These are phyloP conservation scores for Colletotrichum sidae DNA, from an alignment of 2,329 filamentous ascomycete species.

Conservation along the genomic window DNA sequence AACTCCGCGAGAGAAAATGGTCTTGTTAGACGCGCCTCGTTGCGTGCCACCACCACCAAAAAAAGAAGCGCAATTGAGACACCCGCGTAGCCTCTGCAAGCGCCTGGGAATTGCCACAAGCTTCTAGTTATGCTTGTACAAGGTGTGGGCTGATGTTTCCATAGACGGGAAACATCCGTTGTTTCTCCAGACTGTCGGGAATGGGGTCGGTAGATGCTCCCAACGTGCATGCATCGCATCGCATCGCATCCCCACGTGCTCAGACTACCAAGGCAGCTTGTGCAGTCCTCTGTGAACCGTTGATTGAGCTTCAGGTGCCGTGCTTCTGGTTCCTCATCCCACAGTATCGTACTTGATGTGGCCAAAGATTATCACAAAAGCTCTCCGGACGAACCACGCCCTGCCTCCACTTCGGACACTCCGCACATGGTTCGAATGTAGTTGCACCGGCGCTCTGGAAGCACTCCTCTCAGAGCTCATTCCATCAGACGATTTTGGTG, in stretches of 20 bases:
- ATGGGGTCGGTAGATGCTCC: background rate
- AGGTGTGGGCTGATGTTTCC: conserved; percentile 30
- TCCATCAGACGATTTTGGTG: background rate
- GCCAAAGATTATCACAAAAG: background rate
- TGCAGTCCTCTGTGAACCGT: background rate
- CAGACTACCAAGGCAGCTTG: conserved; percentile 6
- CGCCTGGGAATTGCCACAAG: conserved; percentile 4
- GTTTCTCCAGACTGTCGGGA: conserved; percentile 27
- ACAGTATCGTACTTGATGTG: conserved; percentile 12
- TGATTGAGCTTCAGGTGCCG: background rate
- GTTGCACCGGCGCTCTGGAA: conserved; percentile 22
- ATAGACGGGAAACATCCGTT: conserved; percentile 13
- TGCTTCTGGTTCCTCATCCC: background rate
- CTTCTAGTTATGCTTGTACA: conserved; percentile 5
- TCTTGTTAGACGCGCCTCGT: conserved; percentile 15
- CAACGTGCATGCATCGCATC: conserved; percentile 2
- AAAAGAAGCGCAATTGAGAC: conserved; percentile 18
- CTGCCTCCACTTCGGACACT: conserved; percentile 8
- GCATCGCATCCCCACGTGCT: conserved; percentile 17
- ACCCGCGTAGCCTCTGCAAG: conserved; percentile 11
- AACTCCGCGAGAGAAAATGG: background rate
- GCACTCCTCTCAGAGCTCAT: conserved; percentile 6
- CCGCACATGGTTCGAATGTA: conserved; percentile 8
- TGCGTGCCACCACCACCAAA: conserved; percentile 1
- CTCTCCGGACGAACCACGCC: conserved; percentile 22